Conservation (phyloP, 1,139 yeast genomes). For the Eremothecium gossypii region DNA sequence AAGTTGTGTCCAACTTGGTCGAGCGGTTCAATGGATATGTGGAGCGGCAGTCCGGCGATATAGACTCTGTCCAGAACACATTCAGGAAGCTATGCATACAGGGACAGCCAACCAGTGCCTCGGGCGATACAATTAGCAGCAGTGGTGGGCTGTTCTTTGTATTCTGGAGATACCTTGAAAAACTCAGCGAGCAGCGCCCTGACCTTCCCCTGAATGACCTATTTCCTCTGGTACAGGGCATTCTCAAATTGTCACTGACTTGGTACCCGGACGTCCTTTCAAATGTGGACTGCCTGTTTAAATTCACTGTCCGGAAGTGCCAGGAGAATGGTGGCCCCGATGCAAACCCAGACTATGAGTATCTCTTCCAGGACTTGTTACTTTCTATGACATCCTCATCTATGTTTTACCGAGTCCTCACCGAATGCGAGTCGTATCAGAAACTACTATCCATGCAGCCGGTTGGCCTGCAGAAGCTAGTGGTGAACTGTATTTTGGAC, state of each 20-base stretch:
- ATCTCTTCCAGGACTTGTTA: constrained; percentile 16
- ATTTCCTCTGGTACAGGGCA: constrained; percentile 53
- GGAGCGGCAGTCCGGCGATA: constrained; percentile 30
- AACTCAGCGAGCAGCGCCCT: constrained; percentile 47
- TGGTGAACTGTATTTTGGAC: constrained; percentile 15
- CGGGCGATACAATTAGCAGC: constrained; percentile 9
- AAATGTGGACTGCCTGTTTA: constrained; percentile 53
- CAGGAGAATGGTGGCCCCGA: constrained; percentile 25
- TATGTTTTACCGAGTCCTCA: constrained; percentile 13
- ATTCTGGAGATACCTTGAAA: constrained; percentile 58
- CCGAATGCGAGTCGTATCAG: constrained; percentile 19
- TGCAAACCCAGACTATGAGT: constrained; percentile 14
- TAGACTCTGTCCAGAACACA: constrained; percentile 5
- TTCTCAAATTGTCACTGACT: constrained; percentile 53
- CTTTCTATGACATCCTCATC: constrained; percentile 10
- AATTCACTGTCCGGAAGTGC: constrained; percentile 47
- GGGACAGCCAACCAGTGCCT: constrained; percentile 6
- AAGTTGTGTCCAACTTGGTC: constrained; percentile 58
- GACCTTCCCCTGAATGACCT: constrained; percentile 59
- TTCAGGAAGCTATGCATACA: constrained; percentile 7
- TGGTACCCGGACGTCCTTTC: constrained; percentile 57
- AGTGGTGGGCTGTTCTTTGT: constrained; percentile 40
- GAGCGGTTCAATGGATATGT: constrained; percentile 61
- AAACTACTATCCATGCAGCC: constrained; percentile 16
- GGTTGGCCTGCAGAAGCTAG: constrained; percentile 12